A percentile compares a stretch with the other conserved stretches of the same genome.
These are phyloP conservation scores for Mycena latifolia DNA, from an alignment of 768 basidiomycete species.

Conservation along the genomic window DNA sequence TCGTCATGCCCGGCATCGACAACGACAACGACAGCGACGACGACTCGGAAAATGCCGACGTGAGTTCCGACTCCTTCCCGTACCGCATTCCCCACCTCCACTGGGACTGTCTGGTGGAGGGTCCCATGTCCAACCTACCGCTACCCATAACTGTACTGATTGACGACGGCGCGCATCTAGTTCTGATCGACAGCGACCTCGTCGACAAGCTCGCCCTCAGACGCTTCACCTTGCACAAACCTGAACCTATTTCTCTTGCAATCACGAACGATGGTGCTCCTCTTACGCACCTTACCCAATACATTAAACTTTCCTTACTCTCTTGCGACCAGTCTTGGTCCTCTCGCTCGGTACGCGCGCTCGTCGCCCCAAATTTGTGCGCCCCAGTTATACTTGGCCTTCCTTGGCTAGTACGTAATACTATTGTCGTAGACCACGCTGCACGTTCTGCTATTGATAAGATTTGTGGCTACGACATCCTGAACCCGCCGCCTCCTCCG, in stretches of 20 bases:
- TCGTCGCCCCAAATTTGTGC: neutral
- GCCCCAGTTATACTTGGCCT: neutral
- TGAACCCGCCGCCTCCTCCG: neutral
- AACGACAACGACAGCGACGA: neutral
- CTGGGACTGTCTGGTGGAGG: neutral
- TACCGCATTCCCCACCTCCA: neutral
- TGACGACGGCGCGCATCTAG: neutral
- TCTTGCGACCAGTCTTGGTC: neutral
- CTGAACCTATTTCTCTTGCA: neutral
- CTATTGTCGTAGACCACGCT: neutral
- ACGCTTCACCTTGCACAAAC: neutral
- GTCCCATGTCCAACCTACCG: neutral
- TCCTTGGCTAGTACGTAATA: neutral
- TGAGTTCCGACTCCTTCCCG: neutral
- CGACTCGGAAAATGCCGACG: neutral
- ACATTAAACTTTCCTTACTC: neutral
- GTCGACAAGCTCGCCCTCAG: neutral
- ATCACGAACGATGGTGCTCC: neutral
- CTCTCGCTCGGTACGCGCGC: neutral
- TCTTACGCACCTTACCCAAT: neutral
- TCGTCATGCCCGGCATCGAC: neutral
- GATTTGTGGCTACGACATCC: neutral
- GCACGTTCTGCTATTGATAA: neutral
- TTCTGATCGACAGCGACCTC: neutral
- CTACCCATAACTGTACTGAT: neutral